Base-by-base conservation (phyloP, 352 stramenopile species). In the Globisporangium solare region DNA sequence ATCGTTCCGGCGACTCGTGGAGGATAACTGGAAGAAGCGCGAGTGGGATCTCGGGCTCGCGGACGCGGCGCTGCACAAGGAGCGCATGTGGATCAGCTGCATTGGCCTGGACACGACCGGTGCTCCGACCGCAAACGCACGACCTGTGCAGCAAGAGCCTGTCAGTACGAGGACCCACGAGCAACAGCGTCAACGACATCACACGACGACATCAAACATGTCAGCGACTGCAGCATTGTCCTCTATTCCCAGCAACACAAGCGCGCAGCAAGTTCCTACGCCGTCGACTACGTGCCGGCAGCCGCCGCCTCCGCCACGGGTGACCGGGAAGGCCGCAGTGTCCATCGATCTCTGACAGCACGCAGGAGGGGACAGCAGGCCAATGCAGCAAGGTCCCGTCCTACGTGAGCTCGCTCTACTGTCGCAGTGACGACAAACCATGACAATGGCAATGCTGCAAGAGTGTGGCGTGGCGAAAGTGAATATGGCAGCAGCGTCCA, bases 11-110 rank as follows among this genome's bases (percentile, higher is more conserved):
- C 61, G 74, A 32, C 64, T 88, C 10, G 63, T 89, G 4, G 79
- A 89, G 47, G 71, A 70, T 4, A 79, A 87, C 37, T 89, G 77
- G 79, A 47, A 71, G 47, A 63, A 65, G 31, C 62, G 62, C 47
- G 62, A 73, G 46, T 63, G 67, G 47, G 32, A 48, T 49, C 8
- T 58, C 14, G 53, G 51, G 2, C 47, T 51, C 35, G 53, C 54
- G 7, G 56, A 60, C 24, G 53, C 61, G 0, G 56, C 58, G n/a
- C 31, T 78, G 6, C 70, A 66, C 45, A 71, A 70, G 20, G 70
- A 83, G 48, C 70, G 73, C 42, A 66, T 83, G 67, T 63, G 60
- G 58, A 66, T 83, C 56, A 64, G 68, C 57, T 73, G 67, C 40
- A 50, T 78, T 27, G 73, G 73, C 1, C 60, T 83, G n/a, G 61